Evolutionary conservation across 441 rosid species (phyloP).

Genomic region (Aquilaria agallochum): DNA sequence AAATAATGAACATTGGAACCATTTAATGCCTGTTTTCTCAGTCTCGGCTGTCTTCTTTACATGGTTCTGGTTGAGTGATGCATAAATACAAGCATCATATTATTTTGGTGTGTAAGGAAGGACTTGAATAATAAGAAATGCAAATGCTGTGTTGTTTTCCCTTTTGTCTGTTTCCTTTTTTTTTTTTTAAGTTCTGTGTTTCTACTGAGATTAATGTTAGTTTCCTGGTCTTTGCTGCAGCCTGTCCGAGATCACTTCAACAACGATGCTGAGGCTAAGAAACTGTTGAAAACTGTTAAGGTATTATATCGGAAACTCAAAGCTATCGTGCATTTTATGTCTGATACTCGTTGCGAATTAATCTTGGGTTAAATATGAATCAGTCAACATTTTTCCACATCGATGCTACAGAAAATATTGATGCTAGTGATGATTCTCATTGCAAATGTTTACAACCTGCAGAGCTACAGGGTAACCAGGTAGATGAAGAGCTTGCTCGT

Average conservation of each 20-base stretch:
- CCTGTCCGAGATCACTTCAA: constrained; percentile 86
- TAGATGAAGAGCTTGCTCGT: constrained; percentile 9
- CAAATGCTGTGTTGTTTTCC: too few species aligned
- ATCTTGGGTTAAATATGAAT: background rate
- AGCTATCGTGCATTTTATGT: background rate
- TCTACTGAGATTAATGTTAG: background rate
- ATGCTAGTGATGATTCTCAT: background rate
- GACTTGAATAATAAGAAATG: too few species aligned
- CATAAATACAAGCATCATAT: too few species aligned
- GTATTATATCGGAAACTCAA: constrained; percentile 21
- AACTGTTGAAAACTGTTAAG: constrained; percentile 70
- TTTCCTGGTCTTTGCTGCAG: constrained; percentile 27
- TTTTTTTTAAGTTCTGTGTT: background rate
- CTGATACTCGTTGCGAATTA: background rate
- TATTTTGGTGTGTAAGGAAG: too few species aligned
- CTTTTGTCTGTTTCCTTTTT: background rate
- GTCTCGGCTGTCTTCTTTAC: too few species aligned
- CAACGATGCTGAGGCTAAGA: constrained; percentile 56
- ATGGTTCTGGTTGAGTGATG: too few species aligned
- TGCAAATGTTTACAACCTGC: constrained; percentile 11
- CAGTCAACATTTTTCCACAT: background rate
- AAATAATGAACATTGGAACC: too few species aligned
- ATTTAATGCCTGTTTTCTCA: too few species aligned
- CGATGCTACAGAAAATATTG: background rate
- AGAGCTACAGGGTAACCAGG: constrained; percentile 42